Evolutionary conservation across 768 basidiomycete species (phyloP), one percentile per base, ranked within the genome.

Genomic region (Collybiopsis confluens): DNA sequence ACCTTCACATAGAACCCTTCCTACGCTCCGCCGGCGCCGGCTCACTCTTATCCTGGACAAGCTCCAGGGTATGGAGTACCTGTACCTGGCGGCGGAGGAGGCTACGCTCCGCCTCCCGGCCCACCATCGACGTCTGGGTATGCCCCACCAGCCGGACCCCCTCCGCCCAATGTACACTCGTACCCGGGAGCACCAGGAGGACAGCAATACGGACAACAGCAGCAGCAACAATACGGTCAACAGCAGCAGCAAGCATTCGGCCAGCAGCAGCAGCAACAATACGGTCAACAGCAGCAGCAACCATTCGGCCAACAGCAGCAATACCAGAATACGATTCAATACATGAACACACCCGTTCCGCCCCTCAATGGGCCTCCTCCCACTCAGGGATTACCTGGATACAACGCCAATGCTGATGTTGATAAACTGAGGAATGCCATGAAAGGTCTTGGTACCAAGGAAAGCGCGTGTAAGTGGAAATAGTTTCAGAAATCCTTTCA

Each of bases 401-500:
- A 44, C 33, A 21, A 53, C 33, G 38, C 41, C 24, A 20, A 16
- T 16, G 24, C 42, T n/a, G 52, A 43, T 18, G 41, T 45, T 8
- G 52, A 53, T 9, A 45, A 23, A 21, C 21, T 53, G 11, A 38
- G 52, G 15, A 20, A 45, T 9, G 52, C 52, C 4, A 53, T 42
- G 44, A 44, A 18, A 13, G 52, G 52, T 20, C 9, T 45, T 27
- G 52, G 52, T 30, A 53, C 52, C 4, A 42, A 53, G 21, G 52
- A 53, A 24, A 20, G 26, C 15, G 36, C 33, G 7, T 35, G 52
- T 53, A 13, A 45, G 52, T 53, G 8, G 10, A 37, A 3, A 33
- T 50, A 23, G 5, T 8, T 30, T 43, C 24, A 21, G 26, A 21
- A 7, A 4, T 36, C 13, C 13, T 10, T 36, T 13, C n/a, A 9